Base-by-base conservation (phyloP, 2,329 filamentous ascomycete genomes). In the Passalora sequoiae region DNA sequence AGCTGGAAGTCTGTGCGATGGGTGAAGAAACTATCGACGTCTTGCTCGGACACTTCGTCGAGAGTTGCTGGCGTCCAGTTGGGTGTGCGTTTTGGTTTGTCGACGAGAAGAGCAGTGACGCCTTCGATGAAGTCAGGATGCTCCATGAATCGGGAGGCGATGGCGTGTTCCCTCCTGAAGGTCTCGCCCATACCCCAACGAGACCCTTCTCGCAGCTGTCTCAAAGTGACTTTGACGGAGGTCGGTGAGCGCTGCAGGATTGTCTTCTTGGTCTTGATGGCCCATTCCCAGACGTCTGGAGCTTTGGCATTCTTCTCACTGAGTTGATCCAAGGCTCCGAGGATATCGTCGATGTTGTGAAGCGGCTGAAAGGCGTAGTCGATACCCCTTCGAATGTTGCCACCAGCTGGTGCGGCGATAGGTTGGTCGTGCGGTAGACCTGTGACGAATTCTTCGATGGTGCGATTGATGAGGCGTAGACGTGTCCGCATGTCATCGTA, bases 101-200 rank as follows among this genome's bases (percentile, higher is more conserved):
- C 75, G 57, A 92, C 77, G 29, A 98, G 75, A 37, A 84, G 77
- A 17, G 88, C 83, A 39, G 80, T 80, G n/a, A 98, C 91, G 41
- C 92, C 92, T 68, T 94, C 87, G 31, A 81, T 81, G 61, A 98
- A 98, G 67, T 98, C 92, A 4, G 80, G 84, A 64, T 92, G 84
- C 44, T 76, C 75, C 91, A 98, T 97, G 72, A 98, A 97, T 51
- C 81, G 78, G 46, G 76, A 72, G 2, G 91, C 89, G 47, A 98
- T 88, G 60, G 84, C 76, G 67, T 92, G 78, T 71, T 98, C 92
- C 51, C 81, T 81, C 61, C 82, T 74, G 74, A 97, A 98, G 1
- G 91, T 82, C 67, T 95, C 78, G 12, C 77, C 71, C 58, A 98
- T 95, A 51, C 76, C 75, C 92, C 92, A 97, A 24, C 72, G 62